These are phyloP conservation scores for Emergomyces orientalis DNA, from an alignment of 2,329 filamentous ascomycete species.

Conservation along the genomic window DNA sequence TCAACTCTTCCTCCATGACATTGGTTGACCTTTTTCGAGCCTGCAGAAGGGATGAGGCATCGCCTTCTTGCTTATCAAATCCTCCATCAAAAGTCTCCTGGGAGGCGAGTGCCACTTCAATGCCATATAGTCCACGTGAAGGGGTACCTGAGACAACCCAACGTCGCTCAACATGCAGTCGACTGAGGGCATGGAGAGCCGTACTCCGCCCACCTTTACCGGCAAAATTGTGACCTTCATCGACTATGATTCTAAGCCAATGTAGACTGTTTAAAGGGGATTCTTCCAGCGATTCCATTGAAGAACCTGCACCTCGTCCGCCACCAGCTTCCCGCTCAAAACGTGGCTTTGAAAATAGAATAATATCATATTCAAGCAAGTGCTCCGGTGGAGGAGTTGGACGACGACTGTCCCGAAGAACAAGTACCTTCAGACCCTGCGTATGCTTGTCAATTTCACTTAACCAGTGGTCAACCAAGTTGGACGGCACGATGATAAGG, in stretches of 20 bases:
- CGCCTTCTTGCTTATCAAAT: neutral
- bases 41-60: constrained; percentile 24
- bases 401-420: constrained; percentile 47
- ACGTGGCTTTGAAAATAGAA: constrained; percentile 64
- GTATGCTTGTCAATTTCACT: constrained; percentile 74
- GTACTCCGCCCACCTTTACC: constrained; percentile 53
- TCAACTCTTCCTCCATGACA: constrained; percentile 45
- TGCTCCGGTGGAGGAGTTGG: constrained; percentile 49
- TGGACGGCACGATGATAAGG: constrained; percentile 71
- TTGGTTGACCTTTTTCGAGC: constrained; percentile 31
- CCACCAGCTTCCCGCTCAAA: constrained; percentile 57
- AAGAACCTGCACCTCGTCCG: constrained; percentile 27
- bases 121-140: constrained; percentile 69
- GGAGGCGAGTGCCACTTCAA: constrained; percentile 51
- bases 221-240: constrained; percentile 82
- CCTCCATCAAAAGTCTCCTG: constrained; percentile 24
- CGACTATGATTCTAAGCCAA: constrained; percentile 82
- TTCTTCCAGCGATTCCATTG: constrained; percentile 34
- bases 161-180: constrained; percentile 55
- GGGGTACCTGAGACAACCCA: constrained; percentile 93
- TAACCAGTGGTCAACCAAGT: constrained; percentile 76
- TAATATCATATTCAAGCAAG: constrained; percentile 60
- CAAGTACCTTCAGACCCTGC: constrained; percentile 53
- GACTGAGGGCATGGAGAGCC: constrained; percentile 46
- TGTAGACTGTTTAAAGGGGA: constrained; percentile 62